Conservation (phyloP, 306 rosid species). For the Psophocarpus tetragonolobus region DNA sequence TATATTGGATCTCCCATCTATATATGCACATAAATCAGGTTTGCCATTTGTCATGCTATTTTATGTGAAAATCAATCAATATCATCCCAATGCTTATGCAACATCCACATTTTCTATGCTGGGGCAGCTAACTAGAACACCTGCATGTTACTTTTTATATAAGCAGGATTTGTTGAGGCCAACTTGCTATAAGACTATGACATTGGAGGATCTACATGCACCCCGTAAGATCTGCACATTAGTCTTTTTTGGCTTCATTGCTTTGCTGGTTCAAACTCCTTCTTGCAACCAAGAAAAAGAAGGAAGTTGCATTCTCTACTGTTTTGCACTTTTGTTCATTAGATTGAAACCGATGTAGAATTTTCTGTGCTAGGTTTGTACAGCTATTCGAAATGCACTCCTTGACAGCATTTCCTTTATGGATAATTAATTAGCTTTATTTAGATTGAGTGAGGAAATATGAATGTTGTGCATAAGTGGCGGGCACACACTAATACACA, state of each 20-base stretch:
- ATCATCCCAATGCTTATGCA: not conserved
- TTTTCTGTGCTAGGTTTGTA: not conserved
- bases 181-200: not conserved
- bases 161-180: not conserved
- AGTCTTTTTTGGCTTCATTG: not conserved
- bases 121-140: not conserved
- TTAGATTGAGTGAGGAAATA: not conserved
- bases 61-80: not conserved
- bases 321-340: not conserved
- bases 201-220: slow-evolving; percentile 3
- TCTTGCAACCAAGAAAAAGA: not conserved
- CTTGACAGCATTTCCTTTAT: not conserved
- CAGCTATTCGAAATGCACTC: not conserved
- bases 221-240: not conserved
- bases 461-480: not conserved
- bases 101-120: not conserved
- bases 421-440: slow-evolving; percentile 2
- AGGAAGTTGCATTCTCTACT: not conserved
- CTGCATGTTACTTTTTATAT: not conserved
- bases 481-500: too few species aligned
- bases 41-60: not conserved
- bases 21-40: not conserved
- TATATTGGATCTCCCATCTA: not conserved
- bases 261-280: not conserved
- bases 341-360: not conserved